Conservation (phyloP, 1,284 basidiomycete genomes). For the Trichosporon ovoides region DNA sequence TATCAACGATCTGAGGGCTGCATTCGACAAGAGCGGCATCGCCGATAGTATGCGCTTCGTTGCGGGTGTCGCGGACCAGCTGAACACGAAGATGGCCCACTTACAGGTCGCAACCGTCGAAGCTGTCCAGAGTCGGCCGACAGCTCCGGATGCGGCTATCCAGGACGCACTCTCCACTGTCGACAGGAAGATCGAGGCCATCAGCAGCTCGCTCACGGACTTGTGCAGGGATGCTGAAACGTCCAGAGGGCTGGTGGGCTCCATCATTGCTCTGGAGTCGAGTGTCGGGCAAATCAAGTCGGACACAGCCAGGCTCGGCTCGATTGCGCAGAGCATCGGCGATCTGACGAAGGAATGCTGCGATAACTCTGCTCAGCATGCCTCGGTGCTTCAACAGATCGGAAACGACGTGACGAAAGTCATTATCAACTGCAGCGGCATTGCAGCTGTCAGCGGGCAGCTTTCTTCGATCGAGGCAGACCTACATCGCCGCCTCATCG, state of each 20-base stretch:
- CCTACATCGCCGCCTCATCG: no score
- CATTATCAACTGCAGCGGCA: no score
- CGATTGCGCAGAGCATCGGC: no score
- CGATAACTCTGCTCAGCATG: no score
- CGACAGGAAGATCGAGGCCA: neutral
- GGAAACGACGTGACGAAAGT: no score
- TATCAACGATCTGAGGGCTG: conserved; percentile 16
- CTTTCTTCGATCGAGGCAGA: no score
- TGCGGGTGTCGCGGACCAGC: neutral
- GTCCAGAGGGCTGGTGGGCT: neutral
- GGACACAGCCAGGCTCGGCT: no score
- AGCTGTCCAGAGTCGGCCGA: neutral
- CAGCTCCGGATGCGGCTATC: neutral
- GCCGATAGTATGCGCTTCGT: conserved; percentile 6
- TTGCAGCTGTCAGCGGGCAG: no score
- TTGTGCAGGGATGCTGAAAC: neutral
- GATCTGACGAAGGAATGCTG: no score
- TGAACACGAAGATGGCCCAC: neutral
- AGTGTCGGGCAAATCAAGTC: neutral
- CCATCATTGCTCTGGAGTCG: neutral
- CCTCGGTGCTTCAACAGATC: no score
- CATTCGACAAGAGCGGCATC: conserved; percentile 11
- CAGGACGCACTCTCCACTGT: neutral
- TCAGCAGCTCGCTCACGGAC: neutral
- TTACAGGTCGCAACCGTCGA: neutral